Conservation (phyloP, 2,329 filamentous ascomycete species). For the Penicillium sp. region DNA sequence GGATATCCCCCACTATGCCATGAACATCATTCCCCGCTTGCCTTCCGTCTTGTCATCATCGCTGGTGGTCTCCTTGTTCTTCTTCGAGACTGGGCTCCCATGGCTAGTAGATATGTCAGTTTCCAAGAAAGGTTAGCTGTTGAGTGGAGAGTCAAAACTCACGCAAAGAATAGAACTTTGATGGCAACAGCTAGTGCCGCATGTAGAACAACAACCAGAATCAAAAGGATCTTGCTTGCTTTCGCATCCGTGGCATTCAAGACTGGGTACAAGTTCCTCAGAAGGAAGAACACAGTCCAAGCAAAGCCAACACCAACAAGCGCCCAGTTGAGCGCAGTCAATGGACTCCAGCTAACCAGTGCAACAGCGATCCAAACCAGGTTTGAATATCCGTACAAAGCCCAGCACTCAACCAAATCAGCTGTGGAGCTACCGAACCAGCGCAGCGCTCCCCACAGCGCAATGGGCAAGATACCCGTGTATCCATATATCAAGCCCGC, state of each 20-base stretch:
- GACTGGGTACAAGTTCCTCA: constrained; percentile 87
- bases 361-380: constrained; percentile 97
- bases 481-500: constrained; percentile 96
- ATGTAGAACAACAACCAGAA: constrained; percentile 82
- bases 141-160: constrained; percentile 32
- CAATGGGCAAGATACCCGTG: constrained; percentile 81
- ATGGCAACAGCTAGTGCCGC: constrained; percentile 90
- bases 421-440: constrained; percentile 96
- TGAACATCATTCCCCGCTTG: constrained; percentile 34
- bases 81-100: constrained; percentile 61
- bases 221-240: constrained; percentile 82
- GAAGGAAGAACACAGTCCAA: constrained; percentile 77
- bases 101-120: constrained; percentile 52
- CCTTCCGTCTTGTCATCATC: constrained; percentile 32
- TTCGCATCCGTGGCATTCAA: constrained; percentile 90
- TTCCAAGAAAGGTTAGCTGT: constrained; percentile 13
- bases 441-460: constrained; percentile 81
- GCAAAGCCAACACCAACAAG: constrained; percentile 88
- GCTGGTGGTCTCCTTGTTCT: constrained; percentile 38
- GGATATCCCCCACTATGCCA: constrained; percentile 13
- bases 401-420: constrained; percentile 92
- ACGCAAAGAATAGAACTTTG: constrained; percentile 94
- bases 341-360: constrained; percentile 83
- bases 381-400: constrained; percentile 94
- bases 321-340: constrained; percentile 86